Evolutionary conservation across 1,139 yeast genomes (phyloP).

Genomic region (Pichia sp.): DNA sequence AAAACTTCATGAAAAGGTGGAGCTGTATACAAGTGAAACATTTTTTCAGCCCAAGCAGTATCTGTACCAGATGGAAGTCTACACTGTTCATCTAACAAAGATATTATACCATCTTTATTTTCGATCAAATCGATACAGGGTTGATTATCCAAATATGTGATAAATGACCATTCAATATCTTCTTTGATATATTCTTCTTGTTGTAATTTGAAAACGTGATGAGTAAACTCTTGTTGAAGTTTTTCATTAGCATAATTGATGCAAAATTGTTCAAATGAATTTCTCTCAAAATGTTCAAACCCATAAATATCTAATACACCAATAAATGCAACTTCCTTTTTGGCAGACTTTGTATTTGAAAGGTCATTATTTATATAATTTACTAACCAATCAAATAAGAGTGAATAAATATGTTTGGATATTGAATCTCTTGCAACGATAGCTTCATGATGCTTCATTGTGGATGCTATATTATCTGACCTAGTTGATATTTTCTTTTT

Average conservation of each 20-base stretch:
- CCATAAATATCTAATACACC: slow-evolving; percentile 98
- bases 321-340: slow-evolving; percentile 62
- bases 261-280: slow-evolving; percentile 96
- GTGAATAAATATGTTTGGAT: slow-evolving; percentile 86
- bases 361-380: slow-evolving; percentile 72
- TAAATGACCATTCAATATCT: slow-evolving; percentile 95
- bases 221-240: slow-evolving; percentile 94
- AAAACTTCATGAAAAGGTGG: slow-evolving; percentile 73
- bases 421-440: slow-evolving; percentile 91
- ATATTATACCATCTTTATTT: slow-evolving; percentile 76
- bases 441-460: slow-evolving; percentile 78
- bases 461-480: slow-evolving; percentile 82
- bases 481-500: slow-evolving; percentile 90
- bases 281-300: slow-evolving; percentile 88
- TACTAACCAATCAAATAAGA: slow-evolving; percentile 93
- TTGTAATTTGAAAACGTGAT: slow-evolving; percentile 92
- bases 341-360: slow-evolving; percentile 59
- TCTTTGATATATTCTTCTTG: slow-evolving; percentile 92
- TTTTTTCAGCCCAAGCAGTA: slow-evolving; percentile 84
- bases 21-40: slow-evolving; percentile 77
- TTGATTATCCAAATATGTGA: slow-evolving; percentile 93
- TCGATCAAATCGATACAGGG: slow-evolving; percentile 94
- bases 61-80: slow-evolving; percentile 92
- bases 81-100: slow-evolving; percentile 90
- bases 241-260: slow-evolving; percentile 97